Base-by-base conservation (phyloP, 768 basidiomycete genomes). In the Trametes coccinea region DNA sequence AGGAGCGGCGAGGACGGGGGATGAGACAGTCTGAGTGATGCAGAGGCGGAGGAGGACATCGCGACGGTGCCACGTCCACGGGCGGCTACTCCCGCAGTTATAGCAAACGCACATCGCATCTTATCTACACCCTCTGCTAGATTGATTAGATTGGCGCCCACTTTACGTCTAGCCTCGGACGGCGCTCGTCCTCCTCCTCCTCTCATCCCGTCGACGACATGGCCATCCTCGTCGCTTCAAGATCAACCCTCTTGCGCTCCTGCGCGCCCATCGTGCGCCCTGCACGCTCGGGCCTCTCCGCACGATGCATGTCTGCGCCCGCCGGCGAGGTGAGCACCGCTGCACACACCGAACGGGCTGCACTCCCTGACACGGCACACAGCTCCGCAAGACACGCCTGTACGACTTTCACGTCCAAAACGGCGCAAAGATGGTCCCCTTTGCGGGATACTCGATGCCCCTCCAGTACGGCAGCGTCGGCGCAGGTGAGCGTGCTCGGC, bases 391-490 rank as follows among this genome's bases (percentile, higher is more conserved):
- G 69, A 98, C 95, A 0, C 84, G 85, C 0, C 79, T 98, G 4
- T 93, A 95, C 68, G 92, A 95, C 70, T 95, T 95, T 71, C 95
- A 99, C 72, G 72, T 92, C 48, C 72, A 86, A 62, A 80, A 90
- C 73, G 88, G 82, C 16, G 96, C 89, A 1, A 95, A 95, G 75
- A 95, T 98, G 93, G 94, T 97, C 0, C 89, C 93, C 0, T 99
- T 98, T 74, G 97, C 93, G 2, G 96, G 96, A 5, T 98, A 87
- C 74, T 84, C 86, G 4, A 99, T 99, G 96, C 97, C 96, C 0
- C 79, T 99, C 46, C 74, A 83, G 3, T 99, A 98, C 69, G 92
- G 87, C 4, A 80, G 83, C 33, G 83, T 90, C 50, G 93, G 93
- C 5, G 91, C 93, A 80, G 84, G 91, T 88, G 60, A 22, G 22